Conservation (phyloP, 2,329 filamentous ascomycete genomes). For the Alternaria alternata region DNA sequence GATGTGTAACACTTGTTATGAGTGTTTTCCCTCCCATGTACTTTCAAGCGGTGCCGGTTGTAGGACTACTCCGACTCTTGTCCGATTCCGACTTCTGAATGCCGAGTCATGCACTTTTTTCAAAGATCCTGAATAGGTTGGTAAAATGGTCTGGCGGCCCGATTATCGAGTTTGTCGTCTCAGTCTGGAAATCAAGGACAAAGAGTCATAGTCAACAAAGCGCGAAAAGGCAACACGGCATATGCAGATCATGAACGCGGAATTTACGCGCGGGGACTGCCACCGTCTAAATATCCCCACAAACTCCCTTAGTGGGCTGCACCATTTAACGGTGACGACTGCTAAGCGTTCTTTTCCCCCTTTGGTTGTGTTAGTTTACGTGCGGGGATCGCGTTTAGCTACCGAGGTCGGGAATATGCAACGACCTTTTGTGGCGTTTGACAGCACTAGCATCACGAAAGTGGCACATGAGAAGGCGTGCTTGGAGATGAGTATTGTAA, state of each 20-base stretch:
- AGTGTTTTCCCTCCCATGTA: not conserved
- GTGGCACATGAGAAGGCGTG: not conserved
- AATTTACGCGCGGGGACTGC: conserved; percentile 1
- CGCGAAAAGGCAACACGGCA: not conserved
- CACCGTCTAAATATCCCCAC: conserved; percentile 6
- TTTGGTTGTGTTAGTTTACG: conserved; percentile 3
- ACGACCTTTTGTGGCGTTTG: not conserved
- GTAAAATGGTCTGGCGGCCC: not conserved
- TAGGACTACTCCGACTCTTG: not conserved
- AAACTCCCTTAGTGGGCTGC: conserved; percentile 5
- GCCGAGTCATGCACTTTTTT: not conserved
- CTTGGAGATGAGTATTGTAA: not conserved
- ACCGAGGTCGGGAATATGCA: conserved; percentile 37
- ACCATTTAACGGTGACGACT: conserved; percentile 30
- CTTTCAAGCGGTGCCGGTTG: not conserved
- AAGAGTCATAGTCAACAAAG: not conserved
- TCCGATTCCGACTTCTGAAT: not conserved
- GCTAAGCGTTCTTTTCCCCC: conserved; percentile 29
- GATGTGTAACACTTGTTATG: not conserved
- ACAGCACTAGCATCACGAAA: conserved; percentile 1
- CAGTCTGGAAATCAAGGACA: not conserved
- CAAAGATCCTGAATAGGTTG: not conserved
- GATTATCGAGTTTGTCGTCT: not conserved
- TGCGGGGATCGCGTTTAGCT: conserved; percentile 31
- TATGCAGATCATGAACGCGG: not conserved